Percentiles rank a stretch among this genome's conserved stretches.
These are phyloP conservation scores for Globisporangium viniferum DNA, from an alignment of 352 stramenopile genomes.

Conservation along the genomic window DNA sequence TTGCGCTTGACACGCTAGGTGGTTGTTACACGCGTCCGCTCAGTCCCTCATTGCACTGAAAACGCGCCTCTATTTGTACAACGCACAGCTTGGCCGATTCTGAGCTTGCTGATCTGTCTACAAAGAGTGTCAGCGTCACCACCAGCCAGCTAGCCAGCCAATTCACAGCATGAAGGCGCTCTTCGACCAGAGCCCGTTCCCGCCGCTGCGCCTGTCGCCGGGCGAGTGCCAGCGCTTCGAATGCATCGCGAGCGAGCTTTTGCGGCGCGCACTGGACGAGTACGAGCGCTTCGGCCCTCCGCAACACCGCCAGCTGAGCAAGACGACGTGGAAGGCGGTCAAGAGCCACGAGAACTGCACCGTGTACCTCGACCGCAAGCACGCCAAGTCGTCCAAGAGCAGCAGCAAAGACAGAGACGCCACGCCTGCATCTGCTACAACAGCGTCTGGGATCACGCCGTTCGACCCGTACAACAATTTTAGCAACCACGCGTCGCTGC, in stretches of 20 bases:
- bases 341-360: conserved; percentile 18
- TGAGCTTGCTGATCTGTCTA: not conserved
- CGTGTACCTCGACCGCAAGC: conserved; percentile 10
- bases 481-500: not conserved
- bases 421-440: not conserved
- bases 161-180: conserved; percentile 1
- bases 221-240: conserved; percentile 18
- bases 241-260: conserved; percentile 21
- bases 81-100: not conserved
- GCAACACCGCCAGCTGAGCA: conserved; percentile 10
- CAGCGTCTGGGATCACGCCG: not conserved
- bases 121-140: not conserved
- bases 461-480: conserved; percentile 1
- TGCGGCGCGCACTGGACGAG: conserved; percentile 25
- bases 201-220: conserved; percentile 19
- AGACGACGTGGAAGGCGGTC: conserved; percentile 16
- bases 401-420: not conserved
- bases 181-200: conserved; percentile 20
- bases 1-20: not conserved
- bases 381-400: conserved; percentile 7
- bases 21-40: not conserved
- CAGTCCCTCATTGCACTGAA: not conserved
- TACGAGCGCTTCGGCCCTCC: conserved; percentile 20
- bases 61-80: not conserved
- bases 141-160: not conserved